A percentile compares a stretch with the other conserved stretches of the same genome.
Evolutionary conservation across 257 asterid genomes (phyloP).

Genomic region (Nicotiana obtusifolia): DNA sequence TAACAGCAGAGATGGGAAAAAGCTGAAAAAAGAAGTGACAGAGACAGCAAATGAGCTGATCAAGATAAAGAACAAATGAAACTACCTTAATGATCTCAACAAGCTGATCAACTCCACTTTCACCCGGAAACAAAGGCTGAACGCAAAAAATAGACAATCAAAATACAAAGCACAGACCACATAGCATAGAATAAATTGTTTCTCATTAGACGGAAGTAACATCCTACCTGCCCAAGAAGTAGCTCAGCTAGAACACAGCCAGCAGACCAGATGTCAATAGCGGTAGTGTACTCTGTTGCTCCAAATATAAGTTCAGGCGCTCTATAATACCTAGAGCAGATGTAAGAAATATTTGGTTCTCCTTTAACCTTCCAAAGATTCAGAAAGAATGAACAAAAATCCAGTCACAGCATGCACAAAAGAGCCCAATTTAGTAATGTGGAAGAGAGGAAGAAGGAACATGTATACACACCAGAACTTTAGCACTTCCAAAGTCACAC

Average conservation of each 20-base stretch:
- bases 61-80: neutral
- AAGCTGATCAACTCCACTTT: conserved; percentile 98
- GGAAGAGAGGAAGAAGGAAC: neutral
- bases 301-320: conserved; percentile 60
- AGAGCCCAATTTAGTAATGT: neutral
- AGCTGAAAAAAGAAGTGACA: neutral
- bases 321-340: conserved; percentile 58
- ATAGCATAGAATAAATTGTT: too few species aligned
- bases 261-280: conserved; percentile 53
- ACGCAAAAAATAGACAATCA: neutral
- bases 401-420: neutral
- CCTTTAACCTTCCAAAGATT: conserved; percentile 37
- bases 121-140: conserved; percentile 98
- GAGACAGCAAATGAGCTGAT: neutral
- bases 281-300: conserved; percentile 46
- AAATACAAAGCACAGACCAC: neutral
- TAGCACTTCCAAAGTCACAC: conserved; percentile 52
- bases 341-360: conserved; percentile 51
- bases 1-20: neutral
- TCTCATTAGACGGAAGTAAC: neutral
- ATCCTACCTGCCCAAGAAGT: conserved; percentile 45
- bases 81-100: conserved; percentile 93
- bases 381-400: neutral
- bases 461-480: conserved; percentile 36
- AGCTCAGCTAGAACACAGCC: conserved; percentile 55